Conservation (phyloP, 441 rosid genomes). For the Melastoma candidum region DNA sequence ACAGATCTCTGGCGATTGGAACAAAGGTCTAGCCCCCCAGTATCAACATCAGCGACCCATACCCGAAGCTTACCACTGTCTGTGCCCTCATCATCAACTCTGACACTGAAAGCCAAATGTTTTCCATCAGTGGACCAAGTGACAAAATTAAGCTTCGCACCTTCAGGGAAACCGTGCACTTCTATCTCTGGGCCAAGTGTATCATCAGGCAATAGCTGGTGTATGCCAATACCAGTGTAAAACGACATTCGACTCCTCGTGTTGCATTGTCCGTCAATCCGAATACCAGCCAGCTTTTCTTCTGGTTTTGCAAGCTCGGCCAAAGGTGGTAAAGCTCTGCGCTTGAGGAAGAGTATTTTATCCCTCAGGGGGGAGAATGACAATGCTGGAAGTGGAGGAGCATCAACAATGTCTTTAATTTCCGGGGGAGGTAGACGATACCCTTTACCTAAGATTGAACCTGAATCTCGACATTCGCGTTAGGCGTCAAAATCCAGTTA, state of each 20-base stretch:
- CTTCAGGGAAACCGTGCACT: slow-evolving; percentile 69
- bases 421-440: slow-evolving; percentile 76
- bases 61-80: slow-evolving; percentile 58
- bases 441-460: slow-evolving; percentile 32
- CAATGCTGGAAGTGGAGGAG: slow-evolving; percentile 82
- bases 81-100: slow-evolving; percentile 49
- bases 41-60: slow-evolving; percentile 80
- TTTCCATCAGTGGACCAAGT: slow-evolving; percentile 77
- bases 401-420: slow-evolving; percentile 81
- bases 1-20: slow-evolving; percentile 48
- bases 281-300: slow-evolving; percentile 88
- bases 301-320: slow-evolving; percentile 78
- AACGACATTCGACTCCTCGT: slow-evolving; percentile 89
- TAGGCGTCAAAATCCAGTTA: too few relatives aligned
- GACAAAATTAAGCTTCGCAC: slow-evolving; percentile 78
- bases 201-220: slow-evolving; percentile 66
- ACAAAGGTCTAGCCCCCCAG: slow-evolving; percentile 70
- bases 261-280: slow-evolving; percentile 87
- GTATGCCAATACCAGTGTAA: slow-evolving; percentile 82
- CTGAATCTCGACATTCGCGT: background rate
- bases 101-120: slow-evolving; percentile 71
- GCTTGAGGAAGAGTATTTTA: slow-evolving; percentile 72
- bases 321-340: slow-evolving; percentile 80
- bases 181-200: slow-evolving; percentile 75
- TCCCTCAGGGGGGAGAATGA: slow-evolving; percentile 87